phyloP scores from a whole-genome alignment of 2,329 filamentous ascomycete genomes.

The Dactylellina sp. region DNA sequence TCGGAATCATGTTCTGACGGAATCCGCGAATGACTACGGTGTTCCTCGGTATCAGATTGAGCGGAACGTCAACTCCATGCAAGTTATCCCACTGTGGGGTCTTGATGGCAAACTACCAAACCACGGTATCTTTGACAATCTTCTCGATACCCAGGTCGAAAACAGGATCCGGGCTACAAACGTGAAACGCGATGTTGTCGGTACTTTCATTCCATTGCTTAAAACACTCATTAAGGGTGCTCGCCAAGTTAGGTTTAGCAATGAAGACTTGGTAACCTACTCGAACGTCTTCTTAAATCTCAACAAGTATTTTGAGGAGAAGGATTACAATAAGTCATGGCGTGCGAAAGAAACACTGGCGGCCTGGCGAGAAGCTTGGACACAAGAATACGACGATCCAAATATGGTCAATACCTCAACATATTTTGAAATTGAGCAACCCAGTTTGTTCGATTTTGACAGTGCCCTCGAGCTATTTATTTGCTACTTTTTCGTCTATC shows the following conservation, averaged over 20 bases:
- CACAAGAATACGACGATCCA: slow-evolving; percentile 65
- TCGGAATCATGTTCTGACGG: slow-evolving; percentile 70
- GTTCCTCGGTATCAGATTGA: slow-evolving; percentile 70
- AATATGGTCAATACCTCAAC: slow-evolving; percentile 61
- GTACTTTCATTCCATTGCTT: slow-evolving; percentile 69
- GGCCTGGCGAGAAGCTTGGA: slow-evolving; percentile 67
- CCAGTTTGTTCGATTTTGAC: slow-evolving; percentile 62
- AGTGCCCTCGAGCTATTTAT: slow-evolving; percentile 62
- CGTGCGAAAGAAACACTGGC: slow-evolving; percentile 65
- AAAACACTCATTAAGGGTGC: slow-evolving; percentile 68
- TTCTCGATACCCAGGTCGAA: slow-evolving; percentile 68
- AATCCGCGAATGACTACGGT: slow-evolving; percentile 70
- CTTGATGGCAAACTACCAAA: slow-evolving; percentile 69
- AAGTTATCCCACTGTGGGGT: slow-evolving; percentile 70
- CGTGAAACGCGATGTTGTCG: slow-evolving; percentile 66
- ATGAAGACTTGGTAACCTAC: slow-evolving; percentile 65
- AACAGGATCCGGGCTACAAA: slow-evolving; percentile 65
- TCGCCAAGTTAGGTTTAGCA: slow-evolving; percentile 65
- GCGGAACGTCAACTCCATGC: slow-evolving; percentile 69
- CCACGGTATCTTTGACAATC: slow-evolving; percentile 70
- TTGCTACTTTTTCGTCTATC: slow-evolving; percentile 70
- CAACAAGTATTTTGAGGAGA: slow-evolving; percentile 68
- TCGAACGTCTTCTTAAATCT: slow-evolving; percentile 67
- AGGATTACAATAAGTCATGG: slow-evolving; percentile 68
- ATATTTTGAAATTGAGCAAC: slow-evolving; percentile 62